These are phyloP conservation scores for Ceratobasidium sp. DNA, from an alignment of 1,284 basidiomycete species.

Conservation along the genomic window DNA sequence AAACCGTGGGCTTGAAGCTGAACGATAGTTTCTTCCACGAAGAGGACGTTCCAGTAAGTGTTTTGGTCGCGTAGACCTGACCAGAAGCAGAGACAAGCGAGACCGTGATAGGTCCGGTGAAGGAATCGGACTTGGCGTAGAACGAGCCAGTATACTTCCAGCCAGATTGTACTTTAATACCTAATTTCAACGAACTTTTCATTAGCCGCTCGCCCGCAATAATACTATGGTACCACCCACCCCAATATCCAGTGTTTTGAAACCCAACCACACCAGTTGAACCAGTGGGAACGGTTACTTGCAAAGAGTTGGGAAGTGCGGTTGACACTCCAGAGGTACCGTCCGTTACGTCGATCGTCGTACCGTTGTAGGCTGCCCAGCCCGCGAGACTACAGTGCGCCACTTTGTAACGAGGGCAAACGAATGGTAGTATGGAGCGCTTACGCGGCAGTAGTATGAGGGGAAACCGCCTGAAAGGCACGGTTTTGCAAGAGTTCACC, in stretches of 20 bases:
- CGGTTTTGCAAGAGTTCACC: slow-evolving; percentile 46
- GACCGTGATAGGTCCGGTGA: slow-evolving; percentile 59
- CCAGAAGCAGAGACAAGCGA: slow-evolving; percentile 45
- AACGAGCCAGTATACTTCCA: slow-evolving; percentile 74
- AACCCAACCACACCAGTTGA: slow-evolving; percentile 21
- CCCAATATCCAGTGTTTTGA: slow-evolving; percentile 47
- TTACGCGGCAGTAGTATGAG: slow-evolving; percentile 38
- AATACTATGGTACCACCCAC: background rate
- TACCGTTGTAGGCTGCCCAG: slow-evolving; percentile 24
- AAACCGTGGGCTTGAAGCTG: slow-evolving; percentile 60
- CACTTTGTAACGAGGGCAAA: background rate
- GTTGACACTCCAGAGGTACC: slow-evolving; percentile 6
- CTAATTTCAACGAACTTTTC: slow-evolving; percentile 51
- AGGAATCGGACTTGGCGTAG: slow-evolving; percentile 64
- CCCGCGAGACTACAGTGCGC: slow-evolving; percentile 7
- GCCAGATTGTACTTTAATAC: slow-evolving; percentile 67
- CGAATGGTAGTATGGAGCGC: background rate
- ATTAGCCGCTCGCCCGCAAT: background rate
- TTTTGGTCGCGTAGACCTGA: slow-evolving; percentile 28
- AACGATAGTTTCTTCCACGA: slow-evolving; percentile 65
- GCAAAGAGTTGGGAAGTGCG: slow-evolving; percentile 38
- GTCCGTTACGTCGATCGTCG: slow-evolving; percentile 30
- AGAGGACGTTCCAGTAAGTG: slow-evolving; percentile 7
- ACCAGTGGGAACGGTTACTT: slow-evolving; percentile 24
- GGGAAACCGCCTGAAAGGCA: slow-evolving; percentile 36